Evolutionary conservation across 345 rosid genomes (phyloP), one percentile per base, ranked within the genome.

Genomic region (Turritis glabra): DNA sequence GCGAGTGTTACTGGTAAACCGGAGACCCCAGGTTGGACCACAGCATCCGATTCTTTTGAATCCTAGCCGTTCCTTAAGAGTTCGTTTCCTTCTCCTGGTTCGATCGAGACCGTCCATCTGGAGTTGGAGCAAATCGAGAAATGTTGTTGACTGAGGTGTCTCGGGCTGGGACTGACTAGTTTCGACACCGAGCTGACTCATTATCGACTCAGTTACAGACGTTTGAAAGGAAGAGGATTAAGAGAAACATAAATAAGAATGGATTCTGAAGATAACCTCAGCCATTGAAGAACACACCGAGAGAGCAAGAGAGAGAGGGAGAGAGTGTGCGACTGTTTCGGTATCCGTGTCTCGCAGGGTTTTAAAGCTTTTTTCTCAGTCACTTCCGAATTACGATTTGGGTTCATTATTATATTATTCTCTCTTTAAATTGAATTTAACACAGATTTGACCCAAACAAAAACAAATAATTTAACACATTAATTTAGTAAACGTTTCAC

Each of bases 51-150:
- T 78, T 15, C 81, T 81, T 77, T 69, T 84, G 5, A 89, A 80
- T 75, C 98, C 85, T 17, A 92, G 61, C 79, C 91, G 85, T 59
- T 90, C 90, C 52, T 83, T 90, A 0, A 87, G 76, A 32, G 80
- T 71, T 75, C 85, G 75, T 38, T 86, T 80, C 62, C 85, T 74
- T 74, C 77, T 71, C 22, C 85, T 64, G 8, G 77, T 71, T 53
- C 76, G 60, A 57, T 84, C 85, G 3, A 60, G 72, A 23, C 81
- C 82, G 37, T 84, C 87, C 90, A 87, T 90, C 29, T 73, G 77
- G 33, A 66, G 62, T 37, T 85, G 73, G 35, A 86, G 87, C 73
- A 89, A 77, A 48, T 80, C 80, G 4, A 86, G 82, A 58, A 86
- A 77, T 25, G 92, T 87, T 21, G 71, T 64, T 6, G 72, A 55